Evolutionary conservation across 345 rosid species (phyloP).

Genomic region (Dipteronia sinensis): DNA sequence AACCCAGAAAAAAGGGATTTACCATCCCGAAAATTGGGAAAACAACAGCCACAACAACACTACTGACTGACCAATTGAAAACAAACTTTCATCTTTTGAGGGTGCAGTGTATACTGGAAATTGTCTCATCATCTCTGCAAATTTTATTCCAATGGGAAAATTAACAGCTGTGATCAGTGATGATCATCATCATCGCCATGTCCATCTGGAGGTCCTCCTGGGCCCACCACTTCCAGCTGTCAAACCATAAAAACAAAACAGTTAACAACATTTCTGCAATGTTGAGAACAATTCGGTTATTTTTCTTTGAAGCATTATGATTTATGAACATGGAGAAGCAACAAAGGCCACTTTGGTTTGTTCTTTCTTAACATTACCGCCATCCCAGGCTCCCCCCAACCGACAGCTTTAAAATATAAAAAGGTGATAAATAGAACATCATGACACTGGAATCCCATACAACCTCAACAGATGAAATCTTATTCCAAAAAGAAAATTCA

Average conservation of each 20-base stretch:
- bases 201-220: conserved; percentile 87
- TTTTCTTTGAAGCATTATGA: neutral
- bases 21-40: conserved; percentile 27
- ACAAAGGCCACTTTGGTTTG: no score
- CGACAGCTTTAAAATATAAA: neutral
- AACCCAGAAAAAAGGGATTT: conserved; percentile 18
- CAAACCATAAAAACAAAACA: conserved; percentile 11
- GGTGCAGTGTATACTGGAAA: conserved; percentile 37
- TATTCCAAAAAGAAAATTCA: neutral
- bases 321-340: no score
- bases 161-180: conserved; percentile 38
- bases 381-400: neutral
- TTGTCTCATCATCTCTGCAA: conserved; percentile 37
- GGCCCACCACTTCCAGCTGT: conserved; percentile 92
- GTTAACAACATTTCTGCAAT: conserved; percentile 18
- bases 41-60: conserved; percentile 34
- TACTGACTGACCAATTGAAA: conserved; percentile 27
- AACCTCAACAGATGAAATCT: neutral
- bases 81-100: conserved; percentile 32
- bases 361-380: neutral
- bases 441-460: neutral
- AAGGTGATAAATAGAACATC: neutral
- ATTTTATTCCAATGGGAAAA: conserved; percentile 35
- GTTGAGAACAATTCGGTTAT: neutral
- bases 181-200: conserved; percentile 64